phyloP scores from a whole-genome alignment of 495 filamentous ascomycete species.

The Penicillium silybi region DNA sequence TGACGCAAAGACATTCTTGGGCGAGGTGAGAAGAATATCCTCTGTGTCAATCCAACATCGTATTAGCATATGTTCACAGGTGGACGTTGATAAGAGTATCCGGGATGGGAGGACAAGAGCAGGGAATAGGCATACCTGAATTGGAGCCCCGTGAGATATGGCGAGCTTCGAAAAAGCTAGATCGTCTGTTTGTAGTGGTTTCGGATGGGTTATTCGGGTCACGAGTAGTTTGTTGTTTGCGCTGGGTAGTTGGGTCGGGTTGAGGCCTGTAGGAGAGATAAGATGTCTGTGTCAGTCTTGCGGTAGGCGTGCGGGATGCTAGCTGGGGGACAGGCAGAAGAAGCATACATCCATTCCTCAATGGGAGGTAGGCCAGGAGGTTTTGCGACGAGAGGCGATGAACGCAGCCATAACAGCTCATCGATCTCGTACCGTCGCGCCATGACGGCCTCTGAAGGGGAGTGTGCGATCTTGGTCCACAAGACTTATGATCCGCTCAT shows the following conservation, averaged over 20 bases:
- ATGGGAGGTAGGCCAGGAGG: conserved; percentile 76
- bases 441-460: conserved; percentile 36
- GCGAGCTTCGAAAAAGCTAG: conserved; percentile 56
- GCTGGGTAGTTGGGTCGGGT: conserved; percentile 45
- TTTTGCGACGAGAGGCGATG: conserved; percentile 82
- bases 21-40: conserved; percentile 85
- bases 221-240: conserved; percentile 42
- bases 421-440: conserved; percentile 71
- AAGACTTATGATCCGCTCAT: conserved; percentile 33
- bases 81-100: not conserved
- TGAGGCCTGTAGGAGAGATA: conserved; percentile 32
- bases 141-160: conserved; percentile 61
- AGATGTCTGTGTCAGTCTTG: conserved; percentile 23
- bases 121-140: conserved; percentile 39
- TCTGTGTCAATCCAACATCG: conserved; percentile 46
- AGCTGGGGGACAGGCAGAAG: not conserved
- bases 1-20: conserved; percentile 82
- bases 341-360: conserved; percentile 85
- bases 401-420: conserved; percentile 69
- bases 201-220: conserved; percentile 41
- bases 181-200: conserved; percentile 48
- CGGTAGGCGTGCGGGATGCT: conserved; percentile 14
- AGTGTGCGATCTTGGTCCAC: conserved; percentile 27
- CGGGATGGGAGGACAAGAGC: conserved; percentile 3
- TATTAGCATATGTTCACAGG: conserved; percentile 13